Conservation (phyloP, 1,284 basidiomycete genomes). For the Rhodotorula sp. region DNA sequence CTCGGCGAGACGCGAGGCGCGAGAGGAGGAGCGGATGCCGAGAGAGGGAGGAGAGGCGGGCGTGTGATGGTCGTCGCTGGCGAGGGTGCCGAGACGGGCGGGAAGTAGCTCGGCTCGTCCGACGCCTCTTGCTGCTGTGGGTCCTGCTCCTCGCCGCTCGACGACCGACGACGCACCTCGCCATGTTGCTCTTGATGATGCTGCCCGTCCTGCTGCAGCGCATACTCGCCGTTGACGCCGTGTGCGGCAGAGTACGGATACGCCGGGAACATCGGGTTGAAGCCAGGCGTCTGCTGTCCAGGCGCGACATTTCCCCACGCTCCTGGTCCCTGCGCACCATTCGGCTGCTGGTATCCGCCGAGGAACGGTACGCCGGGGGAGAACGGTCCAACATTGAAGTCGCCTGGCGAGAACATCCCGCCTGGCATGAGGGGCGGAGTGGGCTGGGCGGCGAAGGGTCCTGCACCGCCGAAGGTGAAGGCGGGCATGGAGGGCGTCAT, state of each 20-base stretch:
- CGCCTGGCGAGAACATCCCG: constrained; percentile 47
- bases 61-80: background rate
- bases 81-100: background rate
- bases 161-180: background rate
- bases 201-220: background rate
- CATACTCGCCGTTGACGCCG: background rate
- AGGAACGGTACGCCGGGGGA: constrained; percentile 39
- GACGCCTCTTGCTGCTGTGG: background rate
- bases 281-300: constrained; percentile 18
- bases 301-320: constrained; percentile 2
- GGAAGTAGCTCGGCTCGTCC: constrained; percentile 30
- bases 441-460: constrained; percentile 45
- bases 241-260: background rate
- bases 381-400: constrained; percentile 40
- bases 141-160: background rate
- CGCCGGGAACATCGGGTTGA: constrained; percentile 33
- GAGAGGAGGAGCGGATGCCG: constrained; percentile 1
- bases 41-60: background rate
- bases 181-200: background rate
- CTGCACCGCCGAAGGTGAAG: constrained; percentile 47
- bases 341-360: background rate
- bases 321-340: constrained; percentile 7
- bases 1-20: background rate
- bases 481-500: constrained; percentile 53
- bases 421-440: constrained; percentile 50